These are phyloP conservation scores for Cryphonectria carpinicola DNA, from an alignment of 2,329 filamentous ascomycete species.

Conservation along the genomic window DNA sequence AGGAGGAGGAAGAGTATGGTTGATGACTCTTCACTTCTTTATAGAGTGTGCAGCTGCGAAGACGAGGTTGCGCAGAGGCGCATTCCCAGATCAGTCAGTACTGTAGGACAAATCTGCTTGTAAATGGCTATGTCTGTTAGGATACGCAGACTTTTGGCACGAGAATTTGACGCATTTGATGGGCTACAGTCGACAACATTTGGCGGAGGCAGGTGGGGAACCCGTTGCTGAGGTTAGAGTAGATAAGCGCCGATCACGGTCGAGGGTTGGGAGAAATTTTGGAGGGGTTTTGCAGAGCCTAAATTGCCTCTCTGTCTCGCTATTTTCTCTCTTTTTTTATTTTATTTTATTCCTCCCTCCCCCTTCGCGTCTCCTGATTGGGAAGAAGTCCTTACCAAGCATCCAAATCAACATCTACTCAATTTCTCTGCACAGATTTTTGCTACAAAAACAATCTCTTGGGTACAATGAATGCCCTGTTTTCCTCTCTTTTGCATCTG, in stretches of 20 bases:
- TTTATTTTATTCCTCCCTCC: too few species aligned
- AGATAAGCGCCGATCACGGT: constrained; percentile 13
- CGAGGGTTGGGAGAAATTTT: constrained; percentile 7
- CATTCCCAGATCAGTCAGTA: background rate
- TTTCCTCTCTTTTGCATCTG: background rate
- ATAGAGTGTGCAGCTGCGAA: background rate
- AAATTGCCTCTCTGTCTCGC: background rate
- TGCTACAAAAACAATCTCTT: background rate
- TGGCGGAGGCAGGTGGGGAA: background rate
- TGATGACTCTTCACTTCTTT: background rate
- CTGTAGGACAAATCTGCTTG: background rate
- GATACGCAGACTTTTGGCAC: background rate
- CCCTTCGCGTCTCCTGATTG: background rate
- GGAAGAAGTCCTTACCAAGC: too few species aligned
- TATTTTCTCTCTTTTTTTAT: background rate
- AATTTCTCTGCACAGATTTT: background rate
- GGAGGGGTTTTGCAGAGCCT: background rate
- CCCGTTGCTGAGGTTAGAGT: background rate
- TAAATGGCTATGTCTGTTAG: background rate
- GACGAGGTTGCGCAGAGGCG: background rate
- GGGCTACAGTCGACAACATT: background rate
- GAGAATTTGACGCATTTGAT: background rate
- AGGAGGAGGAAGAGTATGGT: background rate
- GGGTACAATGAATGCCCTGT: background rate
- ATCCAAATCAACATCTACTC: too few species aligned